Conservation (phyloP, 179 eudicot species). For the Gypsophila paniculata region DNA sequence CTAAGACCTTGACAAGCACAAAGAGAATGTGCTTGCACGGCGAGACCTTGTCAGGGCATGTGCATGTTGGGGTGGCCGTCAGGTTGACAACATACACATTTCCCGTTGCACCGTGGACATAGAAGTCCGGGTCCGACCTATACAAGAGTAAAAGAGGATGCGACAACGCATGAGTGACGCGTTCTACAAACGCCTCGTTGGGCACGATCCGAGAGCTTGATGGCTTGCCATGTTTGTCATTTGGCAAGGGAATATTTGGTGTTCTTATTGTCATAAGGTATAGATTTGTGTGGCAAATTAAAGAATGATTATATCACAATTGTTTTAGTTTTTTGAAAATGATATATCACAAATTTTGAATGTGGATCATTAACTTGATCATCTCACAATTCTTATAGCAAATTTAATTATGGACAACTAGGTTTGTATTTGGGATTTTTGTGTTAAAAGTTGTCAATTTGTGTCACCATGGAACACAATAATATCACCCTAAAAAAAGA, state of each 20-base stretch:
- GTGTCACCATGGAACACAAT: not conserved
- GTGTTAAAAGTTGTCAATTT: constrained; percentile 3
- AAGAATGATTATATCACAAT: not conserved
- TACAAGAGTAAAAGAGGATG: constrained; percentile 73
- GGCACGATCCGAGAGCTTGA: not conserved
- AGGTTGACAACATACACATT: constrained; percentile 72
- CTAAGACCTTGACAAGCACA: constrained; percentile 57
- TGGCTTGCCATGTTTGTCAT: not conserved
- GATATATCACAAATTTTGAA: not conserved
- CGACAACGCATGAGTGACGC: constrained; percentile 55
- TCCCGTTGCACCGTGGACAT: constrained; percentile 68
- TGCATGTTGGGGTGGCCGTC: constrained; percentile 52
- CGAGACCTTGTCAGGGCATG: constrained; percentile 75
- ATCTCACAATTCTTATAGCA: not conserved
- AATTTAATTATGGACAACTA: constrained; percentile 3
- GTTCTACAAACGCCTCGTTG: constrained; percentile 40
- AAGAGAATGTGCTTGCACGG: constrained; percentile 91
- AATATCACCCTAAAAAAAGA: no score
- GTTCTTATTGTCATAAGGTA: not conserved
- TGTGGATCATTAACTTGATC: not conserved
- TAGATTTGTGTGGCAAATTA: not conserved
- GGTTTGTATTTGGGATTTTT: not conserved
- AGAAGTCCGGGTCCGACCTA: constrained; percentile 64
- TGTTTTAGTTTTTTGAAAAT: not conserved
- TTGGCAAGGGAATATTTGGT: not conserved